A percentile compares a stretch with the other conserved stretches of the same genome.
phyloP scores from a whole-genome alignment of 2,329 filamentous ascomycete genomes.

The Penicillium janthinellum region DNA sequence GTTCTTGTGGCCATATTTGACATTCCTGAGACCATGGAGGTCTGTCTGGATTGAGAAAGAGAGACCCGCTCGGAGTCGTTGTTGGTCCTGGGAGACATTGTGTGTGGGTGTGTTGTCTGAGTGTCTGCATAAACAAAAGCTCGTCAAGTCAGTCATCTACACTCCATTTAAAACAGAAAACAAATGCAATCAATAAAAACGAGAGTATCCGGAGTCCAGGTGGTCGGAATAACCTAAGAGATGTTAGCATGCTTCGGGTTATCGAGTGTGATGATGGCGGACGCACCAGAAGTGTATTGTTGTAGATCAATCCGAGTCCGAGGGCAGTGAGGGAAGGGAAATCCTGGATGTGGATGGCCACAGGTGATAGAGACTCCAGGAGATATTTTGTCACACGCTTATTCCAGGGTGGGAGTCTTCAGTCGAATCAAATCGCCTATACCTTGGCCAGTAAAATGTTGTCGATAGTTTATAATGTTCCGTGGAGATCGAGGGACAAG shows the following conservation, averaged over 20 bases:
- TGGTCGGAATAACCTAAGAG: slow-evolving; percentile 6
- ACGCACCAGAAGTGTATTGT: slow-evolving; percentile 20
- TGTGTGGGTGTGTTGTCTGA: slow-evolving; percentile 29
- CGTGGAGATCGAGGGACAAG: slow-evolving; percentile 12
- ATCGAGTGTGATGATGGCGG: not conserved
- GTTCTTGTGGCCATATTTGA: slow-evolving; percentile 43
- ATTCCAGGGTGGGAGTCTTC: slow-evolving; percentile 5
- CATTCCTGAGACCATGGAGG: slow-evolving; percentile 39
- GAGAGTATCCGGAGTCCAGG: slow-evolving; percentile 22
- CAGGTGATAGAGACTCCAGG: slow-evolving; percentile 1
- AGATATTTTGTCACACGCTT: not conserved
- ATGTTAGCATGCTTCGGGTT: slow-evolving; percentile 11
- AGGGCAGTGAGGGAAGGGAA: not conserved
- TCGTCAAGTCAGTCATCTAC: slow-evolving; percentile 32
- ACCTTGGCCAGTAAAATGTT: slow-evolving; percentile 12
- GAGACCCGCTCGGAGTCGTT: slow-evolving; percentile 41
- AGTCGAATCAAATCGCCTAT: not conserved
- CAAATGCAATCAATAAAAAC: slow-evolving; percentile 8
- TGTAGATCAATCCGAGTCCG: slow-evolving; percentile 8
- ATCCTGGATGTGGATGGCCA: not conserved
- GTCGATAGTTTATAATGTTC: slow-evolving; percentile 11
- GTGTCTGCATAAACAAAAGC: slow-evolving; percentile 31
- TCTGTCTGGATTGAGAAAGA: slow-evolving; percentile 41
- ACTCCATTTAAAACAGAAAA: slow-evolving; percentile 7
- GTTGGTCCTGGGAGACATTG: slow-evolving; percentile 43